A percentile compares a stretch with the other conserved stretches of the same genome.
These are phyloP conservation scores for Wickerhamomyces sp. DNA, from an alignment of 1,139 yeast genomes.

Conservation along the genomic window DNA sequence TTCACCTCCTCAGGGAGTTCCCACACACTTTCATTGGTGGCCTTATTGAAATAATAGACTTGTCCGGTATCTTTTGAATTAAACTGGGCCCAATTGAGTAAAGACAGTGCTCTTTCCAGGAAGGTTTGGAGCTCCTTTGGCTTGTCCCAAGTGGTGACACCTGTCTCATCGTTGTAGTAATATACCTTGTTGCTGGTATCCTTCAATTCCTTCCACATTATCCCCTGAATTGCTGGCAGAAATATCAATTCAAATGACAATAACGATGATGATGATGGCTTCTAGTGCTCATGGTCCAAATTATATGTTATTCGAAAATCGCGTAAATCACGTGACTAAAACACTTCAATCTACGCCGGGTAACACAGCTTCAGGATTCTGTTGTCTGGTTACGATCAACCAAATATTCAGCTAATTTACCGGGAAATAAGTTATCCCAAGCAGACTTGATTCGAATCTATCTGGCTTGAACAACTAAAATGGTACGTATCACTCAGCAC, in stretches of 20 bases:
- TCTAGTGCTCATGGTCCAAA: slow-evolving; percentile 22
- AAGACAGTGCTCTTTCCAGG: slow-evolving; percentile 32
- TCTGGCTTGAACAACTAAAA: too few relatives aligned
- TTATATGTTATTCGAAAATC: slow-evolving; percentile 7
- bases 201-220: slow-evolving; percentile 56
- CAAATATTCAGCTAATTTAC: too few relatives aligned
- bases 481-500: background rate
- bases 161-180: slow-evolving; percentile 62
- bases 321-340: too few relatives aligned
- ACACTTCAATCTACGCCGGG: background rate
- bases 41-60: slow-evolving; percentile 65
- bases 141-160: slow-evolving; percentile 77
- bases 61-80: slow-evolving; percentile 60
- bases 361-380: background rate
- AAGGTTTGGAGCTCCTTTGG: slow-evolving; percentile 49
- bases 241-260: background rate
- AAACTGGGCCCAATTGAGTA: slow-evolving; percentile 56
- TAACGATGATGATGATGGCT: background rate
- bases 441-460: too few relatives aligned
- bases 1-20: slow-evolving; percentile 51
- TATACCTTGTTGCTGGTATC: slow-evolving; percentile 68
- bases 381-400: too few relatives aligned
- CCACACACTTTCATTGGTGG: slow-evolving; percentile 75
- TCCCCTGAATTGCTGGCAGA: too few relatives aligned
- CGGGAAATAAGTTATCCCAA: too few relatives aligned